Percentiles rank a stretch among this genome's conserved stretches.
These are phyloP conservation scores for Leishmania amazonensis DNA, from an alignment of 208 protist genomes.

Conservation along the genomic window DNA sequence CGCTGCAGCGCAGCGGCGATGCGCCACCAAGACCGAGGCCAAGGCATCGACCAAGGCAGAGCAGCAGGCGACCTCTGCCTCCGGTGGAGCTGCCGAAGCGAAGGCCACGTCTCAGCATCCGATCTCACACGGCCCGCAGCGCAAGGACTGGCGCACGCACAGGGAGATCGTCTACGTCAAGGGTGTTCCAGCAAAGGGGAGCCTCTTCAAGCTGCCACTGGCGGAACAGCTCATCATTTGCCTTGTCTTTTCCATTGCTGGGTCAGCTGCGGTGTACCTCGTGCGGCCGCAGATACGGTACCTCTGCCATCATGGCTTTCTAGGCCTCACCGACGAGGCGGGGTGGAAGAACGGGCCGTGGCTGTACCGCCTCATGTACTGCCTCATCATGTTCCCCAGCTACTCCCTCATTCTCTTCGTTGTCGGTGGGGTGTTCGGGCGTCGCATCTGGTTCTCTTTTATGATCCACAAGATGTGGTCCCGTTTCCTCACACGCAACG, in stretches of 20 bases:
- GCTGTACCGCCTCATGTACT: slow-evolving; percentile 83
- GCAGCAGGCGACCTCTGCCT: slow-evolving; percentile 23
- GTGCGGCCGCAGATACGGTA: slow-evolving; percentile 78
- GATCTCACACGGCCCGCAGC: slow-evolving; percentile 35
- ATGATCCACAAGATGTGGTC: slow-evolving; percentile 93
- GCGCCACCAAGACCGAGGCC: slow-evolving; percentile 31
- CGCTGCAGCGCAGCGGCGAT: slow-evolving; percentile 18
- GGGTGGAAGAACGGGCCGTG: slow-evolving; percentile 81
- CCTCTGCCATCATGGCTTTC: slow-evolving; percentile 72
- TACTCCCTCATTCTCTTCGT: slow-evolving; percentile 84
- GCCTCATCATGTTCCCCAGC: slow-evolving; percentile 79
- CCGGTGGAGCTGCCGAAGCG: slow-evolving; percentile 22
- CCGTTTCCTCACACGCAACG: slow-evolving; percentile 69
- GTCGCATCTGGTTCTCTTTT: slow-evolving; percentile 89
- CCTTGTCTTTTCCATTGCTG: slow-evolving; percentile 82
- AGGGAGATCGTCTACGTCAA: slow-evolving; percentile 83
- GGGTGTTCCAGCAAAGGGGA: slow-evolving; percentile 77
- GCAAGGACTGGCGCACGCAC: slow-evolving; percentile 82
- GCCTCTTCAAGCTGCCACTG: slow-evolving; percentile 73
- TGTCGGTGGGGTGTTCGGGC: slow-evolving; percentile 72
- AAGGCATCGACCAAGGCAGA: slow-evolving; percentile 32
- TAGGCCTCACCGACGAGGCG: slow-evolving; percentile 73
- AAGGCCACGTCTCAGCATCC: slow-evolving; percentile 23
- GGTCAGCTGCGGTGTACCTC: slow-evolving; percentile 62
- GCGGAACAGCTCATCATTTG: slow-evolving; percentile 83